Conservation (phyloP, 208 protist species). For the Jaenimonas drosophilae region DNA sequence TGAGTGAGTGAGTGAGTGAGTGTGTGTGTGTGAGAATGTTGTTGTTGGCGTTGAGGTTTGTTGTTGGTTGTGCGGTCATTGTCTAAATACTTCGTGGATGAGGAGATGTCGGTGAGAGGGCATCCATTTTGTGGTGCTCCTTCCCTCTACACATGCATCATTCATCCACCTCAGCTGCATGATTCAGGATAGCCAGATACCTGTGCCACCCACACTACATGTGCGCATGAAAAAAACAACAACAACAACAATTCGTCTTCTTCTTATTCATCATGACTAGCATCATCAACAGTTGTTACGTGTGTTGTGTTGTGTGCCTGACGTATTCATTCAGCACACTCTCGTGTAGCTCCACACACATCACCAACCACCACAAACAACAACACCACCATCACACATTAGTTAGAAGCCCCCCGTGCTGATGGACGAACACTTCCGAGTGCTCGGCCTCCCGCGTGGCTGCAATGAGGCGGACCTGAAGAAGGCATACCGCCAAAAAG, state of each 20-base stretch:
- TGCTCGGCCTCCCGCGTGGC: constrained; percentile 64
- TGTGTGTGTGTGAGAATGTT: too few species aligned
- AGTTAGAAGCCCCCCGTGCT: background rate
- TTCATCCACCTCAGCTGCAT: too few species aligned
- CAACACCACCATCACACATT: background rate
- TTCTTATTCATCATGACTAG: background rate
- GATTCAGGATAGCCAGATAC: too few species aligned
- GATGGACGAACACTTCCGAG: constrained; percentile 31
- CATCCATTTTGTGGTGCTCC: too few species aligned
- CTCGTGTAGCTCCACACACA: background rate
- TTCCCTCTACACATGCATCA: too few species aligned
- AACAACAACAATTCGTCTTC: background rate
- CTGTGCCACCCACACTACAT: background rate
- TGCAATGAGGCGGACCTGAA: constrained; percentile 77
- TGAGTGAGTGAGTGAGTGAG: background rate
- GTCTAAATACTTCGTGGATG: too few species aligned
- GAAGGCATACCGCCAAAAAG: constrained; percentile 88
- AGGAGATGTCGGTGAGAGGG: too few species aligned
- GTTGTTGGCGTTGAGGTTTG: too few species aligned
- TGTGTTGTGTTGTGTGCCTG: background rate
- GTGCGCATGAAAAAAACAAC: constrained; percentile 1
- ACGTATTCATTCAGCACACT: background rate
- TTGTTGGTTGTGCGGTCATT: too few species aligned
- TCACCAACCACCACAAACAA: constrained; percentile 6
- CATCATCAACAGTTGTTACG: background rate